phyloP scores from a whole-genome alignment of 148 eudicot species.

The Chenopodium album region DNA sequence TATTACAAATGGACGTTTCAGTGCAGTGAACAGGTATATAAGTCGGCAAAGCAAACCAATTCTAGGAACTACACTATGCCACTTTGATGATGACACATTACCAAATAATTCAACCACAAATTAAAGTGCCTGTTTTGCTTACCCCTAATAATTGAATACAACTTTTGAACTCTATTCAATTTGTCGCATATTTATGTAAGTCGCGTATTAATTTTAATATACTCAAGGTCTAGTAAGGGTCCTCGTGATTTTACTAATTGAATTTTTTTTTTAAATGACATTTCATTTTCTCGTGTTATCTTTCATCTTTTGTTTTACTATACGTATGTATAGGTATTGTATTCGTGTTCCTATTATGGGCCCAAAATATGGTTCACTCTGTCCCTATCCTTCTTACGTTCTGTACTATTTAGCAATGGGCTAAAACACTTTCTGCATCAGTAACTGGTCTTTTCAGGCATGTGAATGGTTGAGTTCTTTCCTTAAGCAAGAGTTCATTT shows the following conservation, averaged over 20 bases:
- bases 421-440: not conserved
- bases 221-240: too few species aligned
- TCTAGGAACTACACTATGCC: not conserved
- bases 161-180: not conserved
- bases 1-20: not conserved
- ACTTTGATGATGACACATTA: constrained; percentile 11
- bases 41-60: constrained; percentile 21
- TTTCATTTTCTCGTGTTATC: too few species aligned
- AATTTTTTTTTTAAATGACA: too few species aligned
- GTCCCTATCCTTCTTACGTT: not conserved
- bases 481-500: not conserved
- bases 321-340: too few species aligned
- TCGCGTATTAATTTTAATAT: too few species aligned
- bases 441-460: not conserved
- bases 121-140: not conserved
- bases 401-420: not conserved
- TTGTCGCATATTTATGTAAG: not conserved
- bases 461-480: not conserved
- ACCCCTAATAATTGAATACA: not conserved
- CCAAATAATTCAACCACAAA: constrained; percentile 5
- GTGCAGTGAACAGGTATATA: not conserved
- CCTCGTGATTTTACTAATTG: too few species aligned
- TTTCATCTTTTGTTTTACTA: too few species aligned
- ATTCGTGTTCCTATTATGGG: too few species aligned
- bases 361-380: not conserved